These are phyloP conservation scores for Xerophyta viscosa DNA, from an alignment of 106 monocot genomes.

Conservation along the genomic window DNA sequence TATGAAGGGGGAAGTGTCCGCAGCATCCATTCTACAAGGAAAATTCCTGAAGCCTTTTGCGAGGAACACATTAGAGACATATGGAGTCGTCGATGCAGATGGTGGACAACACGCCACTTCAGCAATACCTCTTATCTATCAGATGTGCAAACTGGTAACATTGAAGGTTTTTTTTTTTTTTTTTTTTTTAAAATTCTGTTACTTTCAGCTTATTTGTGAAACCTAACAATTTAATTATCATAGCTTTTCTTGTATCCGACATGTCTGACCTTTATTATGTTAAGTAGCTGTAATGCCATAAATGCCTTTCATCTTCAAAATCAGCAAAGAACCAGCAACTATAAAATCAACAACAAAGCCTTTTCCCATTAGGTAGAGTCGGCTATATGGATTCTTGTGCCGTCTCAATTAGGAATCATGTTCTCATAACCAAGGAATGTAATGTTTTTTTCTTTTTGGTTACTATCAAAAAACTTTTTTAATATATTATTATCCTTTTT, in stretches of 20 bases:
- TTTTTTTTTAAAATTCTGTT: not conserved
- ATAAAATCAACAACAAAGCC: no score
- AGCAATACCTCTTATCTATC: constrained; percentile 20
- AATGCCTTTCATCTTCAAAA: no score
- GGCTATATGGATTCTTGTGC: no score
- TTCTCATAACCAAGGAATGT: no score
- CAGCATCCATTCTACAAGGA: not conserved
- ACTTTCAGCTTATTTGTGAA: not conserved
- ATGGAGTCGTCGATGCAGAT: constrained; percentile 51
- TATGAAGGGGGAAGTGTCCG: constrained; percentile 11
- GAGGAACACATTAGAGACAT: constrained; percentile 12
- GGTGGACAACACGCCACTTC: constrained; percentile 67
- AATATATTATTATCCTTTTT: no score
- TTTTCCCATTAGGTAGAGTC: no score
- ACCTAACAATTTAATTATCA: no score
- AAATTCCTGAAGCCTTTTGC: constrained; percentile 17
- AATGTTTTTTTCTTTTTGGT: no score
- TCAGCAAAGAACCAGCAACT: no score
- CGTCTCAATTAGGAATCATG: no score
- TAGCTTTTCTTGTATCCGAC: not conserved
- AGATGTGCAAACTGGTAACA: constrained; percentile 42
- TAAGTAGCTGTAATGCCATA: not conserved
- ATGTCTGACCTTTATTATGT: not conserved
- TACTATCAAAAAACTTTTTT: no score
- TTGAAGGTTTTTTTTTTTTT: no score